A percentile compares a stretch with the other conserved stretches of the same genome.
phyloP scores from a whole-genome alignment of 495 filamentous ascomycete species.

The Sporormia fimetaria region DNA sequence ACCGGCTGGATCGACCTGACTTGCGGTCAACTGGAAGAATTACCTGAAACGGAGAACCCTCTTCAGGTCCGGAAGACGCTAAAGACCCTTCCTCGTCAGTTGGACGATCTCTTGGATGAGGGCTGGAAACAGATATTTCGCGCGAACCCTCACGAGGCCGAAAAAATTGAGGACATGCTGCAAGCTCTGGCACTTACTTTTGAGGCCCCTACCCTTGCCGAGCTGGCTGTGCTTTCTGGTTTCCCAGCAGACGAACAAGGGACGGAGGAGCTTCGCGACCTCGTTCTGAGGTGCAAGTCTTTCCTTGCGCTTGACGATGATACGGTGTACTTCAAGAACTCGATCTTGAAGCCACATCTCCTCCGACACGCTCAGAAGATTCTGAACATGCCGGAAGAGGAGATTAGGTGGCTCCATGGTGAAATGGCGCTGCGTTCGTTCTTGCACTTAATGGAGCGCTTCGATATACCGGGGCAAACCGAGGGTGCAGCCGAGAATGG shows the following conservation, averaged over 20 bases:
- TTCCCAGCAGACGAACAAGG: constrained; percentile 1
- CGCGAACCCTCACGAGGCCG: neutral
- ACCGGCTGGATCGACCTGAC: constrained; percentile 4
- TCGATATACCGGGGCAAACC: constrained; percentile 11
- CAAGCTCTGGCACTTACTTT: neutral
- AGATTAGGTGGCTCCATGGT: constrained; percentile 35
- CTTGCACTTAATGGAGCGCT: constrained; percentile 25
- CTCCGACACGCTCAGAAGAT: constrained; percentile 21
- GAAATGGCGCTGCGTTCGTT: constrained; percentile 32
- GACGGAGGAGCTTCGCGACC: constrained; percentile 25
- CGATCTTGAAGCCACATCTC: constrained; percentile 30
- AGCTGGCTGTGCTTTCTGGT: constrained; percentile 3
- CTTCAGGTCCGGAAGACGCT: neutral
- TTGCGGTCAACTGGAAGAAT: constrained; percentile 1
- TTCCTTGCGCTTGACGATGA: constrained; percentile 19
- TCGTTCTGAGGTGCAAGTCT: constrained; percentile 31
- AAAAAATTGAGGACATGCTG: constrained; percentile 3
- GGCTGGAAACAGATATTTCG: neutral
- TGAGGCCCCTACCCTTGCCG: constrained; percentile 1
- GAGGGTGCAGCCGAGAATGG: no score
- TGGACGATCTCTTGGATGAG: neutral
- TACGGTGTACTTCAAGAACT: constrained; percentile 29
- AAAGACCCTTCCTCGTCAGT: neutral
- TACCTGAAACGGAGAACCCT: neutral
- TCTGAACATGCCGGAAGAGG: constrained; percentile 29